phyloP scores from a whole-genome alignment of 108 stramenopile species.

The Skeletonema costatum region DNA sequence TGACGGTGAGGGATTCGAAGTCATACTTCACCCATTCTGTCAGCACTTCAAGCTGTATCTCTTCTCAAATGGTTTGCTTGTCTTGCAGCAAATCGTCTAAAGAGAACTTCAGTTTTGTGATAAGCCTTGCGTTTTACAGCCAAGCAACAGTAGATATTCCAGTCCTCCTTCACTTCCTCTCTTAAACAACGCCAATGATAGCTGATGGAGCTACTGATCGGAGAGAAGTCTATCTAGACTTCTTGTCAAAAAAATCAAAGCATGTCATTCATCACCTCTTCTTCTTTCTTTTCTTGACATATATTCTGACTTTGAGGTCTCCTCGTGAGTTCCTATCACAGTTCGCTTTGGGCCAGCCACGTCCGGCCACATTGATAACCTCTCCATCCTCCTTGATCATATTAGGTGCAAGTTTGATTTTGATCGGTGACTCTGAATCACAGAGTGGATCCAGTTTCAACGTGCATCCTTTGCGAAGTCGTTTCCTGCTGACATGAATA shows the following conservation, averaged over 20 bases:
- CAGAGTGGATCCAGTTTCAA: slow-evolving; percentile 50
- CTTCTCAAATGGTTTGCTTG: no score
- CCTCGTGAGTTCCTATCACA: slow-evolving; percentile 7
- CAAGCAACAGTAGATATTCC: no score
- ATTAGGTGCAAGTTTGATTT: slow-evolving; percentile 26
- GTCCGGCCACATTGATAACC: slow-evolving; percentile 45
- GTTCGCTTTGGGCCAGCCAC: slow-evolving; percentile 61
- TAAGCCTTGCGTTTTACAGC: no score
- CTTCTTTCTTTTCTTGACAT: slow-evolving; percentile 4
- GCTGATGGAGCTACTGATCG: no score
- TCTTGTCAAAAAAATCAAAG: not conserved
- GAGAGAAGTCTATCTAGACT: not conserved
- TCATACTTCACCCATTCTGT: no score
- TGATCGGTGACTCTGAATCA: slow-evolving; percentile 38
- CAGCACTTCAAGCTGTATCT: no score
- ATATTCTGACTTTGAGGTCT: slow-evolving; percentile 8
- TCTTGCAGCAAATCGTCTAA: no score
- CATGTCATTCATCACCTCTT: not conserved
- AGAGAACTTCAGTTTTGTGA: no score
- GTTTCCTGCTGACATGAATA: slow-evolving; percentile 29
- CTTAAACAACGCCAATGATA: no score
- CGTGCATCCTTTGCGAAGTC: slow-evolving; percentile 60
- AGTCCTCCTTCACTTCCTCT: no score
- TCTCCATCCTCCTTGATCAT: slow-evolving; percentile 35
- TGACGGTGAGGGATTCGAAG: no score